Base-by-base conservation (phyloP, 192 early-diverging fungal species). In the Dispira simplex region DNA sequence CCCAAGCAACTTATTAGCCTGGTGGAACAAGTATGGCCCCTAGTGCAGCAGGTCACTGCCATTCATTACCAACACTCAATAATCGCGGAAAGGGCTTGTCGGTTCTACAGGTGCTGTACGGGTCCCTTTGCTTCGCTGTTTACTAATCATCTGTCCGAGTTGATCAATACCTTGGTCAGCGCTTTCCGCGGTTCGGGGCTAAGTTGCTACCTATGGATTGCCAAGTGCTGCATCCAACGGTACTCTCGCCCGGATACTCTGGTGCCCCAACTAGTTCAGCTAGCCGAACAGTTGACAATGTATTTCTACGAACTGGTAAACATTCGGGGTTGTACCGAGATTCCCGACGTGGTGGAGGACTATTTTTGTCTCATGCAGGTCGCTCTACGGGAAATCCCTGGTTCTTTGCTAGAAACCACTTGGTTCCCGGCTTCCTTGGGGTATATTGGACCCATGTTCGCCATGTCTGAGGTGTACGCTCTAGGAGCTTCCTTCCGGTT, bases 121-220 rank as follows among this genome's bases (percentile, higher is more conserved):
- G 72, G 77, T 45, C 75, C 81, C 11, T 89, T 86, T 57, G 63
- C 71, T 46, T 48, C 64, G 11, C 70, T 80, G 53, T 79, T 90
- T 64, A 49, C 68, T 0, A 77, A 83, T 12, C 63, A 89, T 8
- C 59, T 88, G 13, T 76, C 74, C 0, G 67, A 70, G 43, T 73
- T 90, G 16, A 71, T 85, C 71, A 68, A 81, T 25, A 72, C 72
- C 20, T 49, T 88, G 11, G 78, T 83, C 13, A 69, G 64, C 53
- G 68, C 70, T 10, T 92, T 84, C 69, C 74, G 79, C 44, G 68
- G 72, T 46, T 83, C 81, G 0, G 71, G 75, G 4, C 28, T 78
- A 20, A 72, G 84, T 43, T 80, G 79, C 46, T 87, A 88, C 67
- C 67, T 93, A 27, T 93, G 91, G 91, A 81, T 85, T 4, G 71